A percentile compares a stretch with the other conserved stretches of the same genome.
phyloP scores from a whole-genome alignment of 73 alveolate genomes.

The Blepharisma stoltei region DNA sequence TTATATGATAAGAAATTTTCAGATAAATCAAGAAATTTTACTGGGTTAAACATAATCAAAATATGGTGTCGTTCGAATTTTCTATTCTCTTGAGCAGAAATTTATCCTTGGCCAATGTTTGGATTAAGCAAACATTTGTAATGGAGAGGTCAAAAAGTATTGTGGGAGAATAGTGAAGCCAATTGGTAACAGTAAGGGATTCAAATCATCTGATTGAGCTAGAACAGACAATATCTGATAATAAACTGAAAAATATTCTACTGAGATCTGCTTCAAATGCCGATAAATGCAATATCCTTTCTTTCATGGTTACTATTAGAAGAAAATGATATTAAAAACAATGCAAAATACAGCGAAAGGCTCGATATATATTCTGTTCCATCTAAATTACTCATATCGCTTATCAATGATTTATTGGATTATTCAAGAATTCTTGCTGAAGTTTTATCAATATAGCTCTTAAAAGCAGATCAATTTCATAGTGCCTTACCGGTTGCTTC shows the following conservation, averaged over 20 bases:
- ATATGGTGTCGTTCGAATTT: too few relatives aligned
- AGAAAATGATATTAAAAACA: neutral
- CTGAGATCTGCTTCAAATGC: neutral
- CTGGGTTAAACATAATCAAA: too few relatives aligned
- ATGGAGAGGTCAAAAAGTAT: neutral
- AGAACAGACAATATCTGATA: neutral
- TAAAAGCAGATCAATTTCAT: too few relatives aligned
- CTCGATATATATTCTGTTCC: slow-evolving; percentile 20
- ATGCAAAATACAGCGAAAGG: neutral
- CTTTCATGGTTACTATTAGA: neutral
- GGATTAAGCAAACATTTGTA: neutral
- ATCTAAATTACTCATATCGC: slow-evolving; percentile 21
- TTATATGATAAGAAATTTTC: neutral
- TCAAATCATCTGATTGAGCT: neutral
- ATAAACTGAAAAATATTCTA: neutral
- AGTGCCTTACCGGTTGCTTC: too few relatives aligned
- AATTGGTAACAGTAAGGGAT: neutral
- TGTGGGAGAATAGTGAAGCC: neutral
- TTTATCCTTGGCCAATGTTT: too few relatives aligned
- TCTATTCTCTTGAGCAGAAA: too few relatives aligned
- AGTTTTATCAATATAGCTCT: slow-evolving; percentile 24
- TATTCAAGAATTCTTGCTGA: slow-evolving; percentile 35
- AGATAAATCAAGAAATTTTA: neutral
- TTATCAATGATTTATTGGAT: slow-evolving; percentile 47
- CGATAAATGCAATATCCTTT: neutral